Conservation (phyloP, 192 early-diverging fungal genomes). For the Backusella psychrophila region DNA sequence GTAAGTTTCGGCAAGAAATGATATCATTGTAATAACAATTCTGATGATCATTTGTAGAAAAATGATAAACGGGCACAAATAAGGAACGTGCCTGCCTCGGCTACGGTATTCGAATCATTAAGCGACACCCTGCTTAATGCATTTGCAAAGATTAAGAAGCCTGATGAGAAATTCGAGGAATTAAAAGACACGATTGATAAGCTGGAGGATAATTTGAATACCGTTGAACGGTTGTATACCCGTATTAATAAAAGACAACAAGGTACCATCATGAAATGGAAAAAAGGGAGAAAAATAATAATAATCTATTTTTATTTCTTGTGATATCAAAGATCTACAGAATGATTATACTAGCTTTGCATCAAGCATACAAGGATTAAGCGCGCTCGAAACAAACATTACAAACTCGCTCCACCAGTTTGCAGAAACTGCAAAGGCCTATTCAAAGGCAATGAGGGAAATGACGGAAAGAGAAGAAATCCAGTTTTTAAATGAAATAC, state of each 20-base stretch:
- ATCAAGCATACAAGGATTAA: constrained; percentile 70
- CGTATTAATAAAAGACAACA: constrained; percentile 73
- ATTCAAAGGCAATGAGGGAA: constrained; percentile 63
- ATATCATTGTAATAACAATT: not conserved
- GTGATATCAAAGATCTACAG: constrained; percentile 59
- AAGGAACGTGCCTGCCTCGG: constrained; percentile 44
- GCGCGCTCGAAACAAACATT: constrained; percentile 84
- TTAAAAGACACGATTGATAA: constrained; percentile 81
- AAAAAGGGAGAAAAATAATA: not conserved
- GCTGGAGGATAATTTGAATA: constrained; percentile 81
- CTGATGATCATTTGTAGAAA: constrained; percentile 26
- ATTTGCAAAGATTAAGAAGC: constrained; percentile 87
- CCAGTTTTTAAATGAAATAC: constrained; percentile 72
- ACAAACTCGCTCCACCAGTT: constrained; percentile 74
- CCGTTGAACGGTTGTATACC: constrained; percentile 82
- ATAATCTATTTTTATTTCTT: not conserved
- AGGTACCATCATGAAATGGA: constrained; percentile 30
- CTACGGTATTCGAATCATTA: constrained; percentile 75
- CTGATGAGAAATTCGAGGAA: constrained; percentile 82
- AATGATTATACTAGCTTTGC: constrained; percentile 79
- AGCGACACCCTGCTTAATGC: constrained; percentile 86
- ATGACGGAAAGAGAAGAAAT: constrained; percentile 68
- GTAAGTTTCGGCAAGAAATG: constrained; percentile 15
- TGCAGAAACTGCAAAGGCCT: constrained; percentile 67
- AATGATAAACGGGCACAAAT: constrained; percentile 35